Evolutionary conservation across 768 basidiomycete genomes (phyloP).

Genomic region (Wakefieldia striispora): DNA sequence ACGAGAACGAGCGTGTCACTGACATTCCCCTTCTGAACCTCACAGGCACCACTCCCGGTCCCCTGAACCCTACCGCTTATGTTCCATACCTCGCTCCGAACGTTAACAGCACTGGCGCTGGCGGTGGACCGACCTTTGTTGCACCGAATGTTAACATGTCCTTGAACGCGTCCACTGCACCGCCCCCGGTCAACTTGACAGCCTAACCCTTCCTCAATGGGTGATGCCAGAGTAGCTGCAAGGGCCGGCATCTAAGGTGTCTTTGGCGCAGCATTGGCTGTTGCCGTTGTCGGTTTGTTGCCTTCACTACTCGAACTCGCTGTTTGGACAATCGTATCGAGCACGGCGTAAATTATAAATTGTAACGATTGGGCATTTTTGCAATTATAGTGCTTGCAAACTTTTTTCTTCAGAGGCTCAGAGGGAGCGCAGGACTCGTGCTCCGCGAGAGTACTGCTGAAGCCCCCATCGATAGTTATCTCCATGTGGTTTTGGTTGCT

Average conservation of each 20-base stretch:
- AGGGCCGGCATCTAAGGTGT: conserved; percentile 4
- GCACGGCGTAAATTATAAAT: too few species aligned
- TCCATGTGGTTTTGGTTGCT: too few species aligned
- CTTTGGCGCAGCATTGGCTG: conserved; percentile 6
- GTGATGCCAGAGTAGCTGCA: neutral
- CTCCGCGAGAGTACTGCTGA: too few species aligned
- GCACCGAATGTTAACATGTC: conserved; percentile 32
- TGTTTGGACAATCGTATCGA: too few species aligned
- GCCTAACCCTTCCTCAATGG: neutral
- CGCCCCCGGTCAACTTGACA: conserved; percentile 41
- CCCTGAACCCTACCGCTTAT: conserved; percentile 40
- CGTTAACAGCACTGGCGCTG: conserved; percentile 38
- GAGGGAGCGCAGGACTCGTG: too few species aligned
- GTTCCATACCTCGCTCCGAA: conserved; percentile 46
- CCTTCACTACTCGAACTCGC: neutral
- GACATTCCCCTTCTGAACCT: conserved; percentile 38
- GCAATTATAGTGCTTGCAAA: too few species aligned
- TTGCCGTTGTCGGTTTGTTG: conserved; percentile 4
- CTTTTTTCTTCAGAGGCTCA: too few species aligned
- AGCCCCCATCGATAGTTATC: too few species aligned
- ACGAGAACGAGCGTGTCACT: conserved; percentile 35
- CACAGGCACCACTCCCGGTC: conserved; percentile 41
- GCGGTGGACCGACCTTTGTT: conserved; percentile 41
- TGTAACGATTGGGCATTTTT: too few species aligned
- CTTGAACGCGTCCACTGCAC: conserved; percentile 35